Evolutionary conservation across 108 stramenopile genomes (phyloP).

Genomic region (Craspedostauros australis): DNA sequence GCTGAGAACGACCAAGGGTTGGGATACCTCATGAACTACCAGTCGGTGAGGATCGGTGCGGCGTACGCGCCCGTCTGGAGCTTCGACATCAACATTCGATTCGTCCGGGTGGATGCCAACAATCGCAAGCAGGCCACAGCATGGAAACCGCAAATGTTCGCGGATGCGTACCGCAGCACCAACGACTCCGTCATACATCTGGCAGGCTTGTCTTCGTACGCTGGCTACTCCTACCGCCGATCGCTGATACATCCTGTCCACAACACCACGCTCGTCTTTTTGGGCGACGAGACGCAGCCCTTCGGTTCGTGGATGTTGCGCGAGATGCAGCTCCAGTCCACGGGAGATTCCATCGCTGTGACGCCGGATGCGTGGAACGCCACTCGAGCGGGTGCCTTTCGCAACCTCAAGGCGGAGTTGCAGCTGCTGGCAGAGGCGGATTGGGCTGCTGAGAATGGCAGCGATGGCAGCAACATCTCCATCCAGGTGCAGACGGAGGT

Average conservation of each 20-base stretch:
- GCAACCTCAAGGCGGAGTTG: constrained; percentile 55
- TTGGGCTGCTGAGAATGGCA: constrained; percentile 4
- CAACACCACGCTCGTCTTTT: constrained; percentile 67
- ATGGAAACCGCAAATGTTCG: constrained; percentile 56
- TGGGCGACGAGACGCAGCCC: constrained; percentile 54
- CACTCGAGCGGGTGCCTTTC: constrained; percentile 52
- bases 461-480: constrained; percentile 5
- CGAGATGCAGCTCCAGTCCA: constrained; percentile 47
- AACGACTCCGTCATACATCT: constrained; percentile 45
- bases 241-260: constrained; percentile 73
- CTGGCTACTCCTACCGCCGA: constrained; percentile 70
- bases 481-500: constrained; percentile 59
- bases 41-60: constrained; percentile 41
- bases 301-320: constrained; percentile 73
- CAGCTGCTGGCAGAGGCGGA: constrained; percentile 37
- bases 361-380: constrained; percentile 84
- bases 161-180: constrained; percentile 18
- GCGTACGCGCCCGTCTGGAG: constrained; percentile 69
- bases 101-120: constrained; percentile 17
- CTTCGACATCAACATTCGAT: constrained; percentile 74
- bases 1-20: constrained; percentile 65
- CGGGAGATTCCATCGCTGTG: constrained; percentile 32
- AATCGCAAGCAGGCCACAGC: not conserved
- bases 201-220: constrained; percentile 68
- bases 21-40: constrained; percentile 42